Base-by-base conservation (phyloP, 2,329 filamentous ascomycete species). In the Beauveria sp. region DNA sequence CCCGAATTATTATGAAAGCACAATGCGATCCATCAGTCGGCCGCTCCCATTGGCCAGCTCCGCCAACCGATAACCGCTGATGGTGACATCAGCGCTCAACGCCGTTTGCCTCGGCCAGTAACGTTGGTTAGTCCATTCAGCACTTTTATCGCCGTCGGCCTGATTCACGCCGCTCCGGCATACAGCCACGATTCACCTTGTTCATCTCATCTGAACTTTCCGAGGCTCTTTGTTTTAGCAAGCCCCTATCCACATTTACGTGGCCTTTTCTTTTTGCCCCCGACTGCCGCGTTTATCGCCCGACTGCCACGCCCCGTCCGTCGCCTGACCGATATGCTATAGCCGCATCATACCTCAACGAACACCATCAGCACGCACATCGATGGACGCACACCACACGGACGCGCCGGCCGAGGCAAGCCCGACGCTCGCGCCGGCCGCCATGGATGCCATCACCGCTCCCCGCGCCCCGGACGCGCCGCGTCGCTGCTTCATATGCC, bases 401-500 rank as follows among this genome's bases (percentile, higher is more conserved):
- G 24, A 26, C 8, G 24, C 53, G 45, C 20, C 38, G 26, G 22
- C 38, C 20, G 34, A 52, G 22, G 45, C 56, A 24, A 42, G 22
- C 31, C 46, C 65, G 34, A 46, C 52, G 43, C 62, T 65, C 16
- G 50, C 64, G 12, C 60, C 66, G 26, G 64, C 66, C 12, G 62
- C 61, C 58, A 34, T 66, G 45, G 63, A 65, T 22, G 60, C 65
- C 49, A 65, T 63, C 45, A 26, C 55, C 20, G 55, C 62, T 18
- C 63, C 64, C n/a, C 64, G 63, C 56, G 61, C 65, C 5, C 61
- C 64, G 49, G 69, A 75, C 45, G 63, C 68, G 4, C 72, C 70
- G 20, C 76, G 76, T 55, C 79, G 77, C 69, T 88, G 85, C 77
- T 88, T 86, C 74, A 85, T 88, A 68, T 88, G 85, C 70, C 78